Evolutionary conservation across 805 yeast species (phyloP), one percentile per base, ranked within the genome.

Genomic region (Wickerhamomyces alni): DNA sequence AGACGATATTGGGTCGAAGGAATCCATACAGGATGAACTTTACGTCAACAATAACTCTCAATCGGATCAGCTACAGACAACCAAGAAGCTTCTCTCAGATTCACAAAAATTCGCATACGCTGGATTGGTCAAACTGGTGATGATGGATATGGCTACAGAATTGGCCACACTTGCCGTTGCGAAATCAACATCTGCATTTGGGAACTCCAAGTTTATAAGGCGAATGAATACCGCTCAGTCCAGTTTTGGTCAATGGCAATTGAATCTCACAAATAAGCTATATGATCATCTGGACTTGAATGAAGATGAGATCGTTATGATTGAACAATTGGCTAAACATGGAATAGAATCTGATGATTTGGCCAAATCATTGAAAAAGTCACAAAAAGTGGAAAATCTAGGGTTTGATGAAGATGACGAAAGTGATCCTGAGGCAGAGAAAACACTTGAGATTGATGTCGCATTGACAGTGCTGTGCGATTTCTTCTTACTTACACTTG

Each of bases 391-490:
- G 5, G 64, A 66, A 4, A 80, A 80, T 52, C 81, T 83, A 17
- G 58, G 63, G 18, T 63, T 59, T 43, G 63, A 59, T 24, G 18
- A 33, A n/a, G n/a, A n/a, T 27, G 9, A 4, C 16, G 12, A 33
- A 30, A 19, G 33, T 30, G 10, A 44, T 33, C 5, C 32, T 41
- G 25, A 35, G 37, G 47, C 62, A 10, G 43, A 63, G n/a, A 52
- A 59, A 12, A 59, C 51, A 3, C 46, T 82, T 8, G 76, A 80
- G 21, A 72, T 85, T 39, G 96, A 89, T 52, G 74, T 93, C 17
- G 77, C 89, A 24, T 94, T 99, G 99, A 89, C 96, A 0, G 74
- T 91, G 12, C 66, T 93, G 6, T 94, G 99, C 63, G 99, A 93
- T 58, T 63, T 93, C 35, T 91, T 91, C 55, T 66, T 93, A 31